Evolutionary conservation across 2,329 filamentous ascomycete species (phyloP), one percentile per base, ranked within the genome.

Genomic region (Aspergillus brunneoviolaceus): DNA sequence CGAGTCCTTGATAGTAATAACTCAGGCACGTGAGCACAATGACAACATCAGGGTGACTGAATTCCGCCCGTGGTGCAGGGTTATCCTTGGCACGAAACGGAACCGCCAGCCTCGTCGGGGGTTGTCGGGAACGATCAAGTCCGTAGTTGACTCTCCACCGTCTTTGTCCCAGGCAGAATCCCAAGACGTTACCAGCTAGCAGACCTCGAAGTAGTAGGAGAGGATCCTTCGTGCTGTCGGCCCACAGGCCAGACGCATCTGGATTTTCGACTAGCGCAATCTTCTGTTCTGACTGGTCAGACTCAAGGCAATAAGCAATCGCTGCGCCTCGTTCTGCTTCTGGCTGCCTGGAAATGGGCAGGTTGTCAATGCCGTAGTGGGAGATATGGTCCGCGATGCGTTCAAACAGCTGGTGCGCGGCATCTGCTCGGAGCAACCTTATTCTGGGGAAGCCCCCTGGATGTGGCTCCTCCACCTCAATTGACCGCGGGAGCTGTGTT

Each of bases 131-230:
- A 0, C 66, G 60, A 65, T 86, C 81, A 0, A 84, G 75, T 0
- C 88, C 87, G 60, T 87, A 91, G 57, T 89, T 82, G 0, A 91
- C 87, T 3, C 83, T 74, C 84, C 85, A 91, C 1, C 87, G 76
- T 65, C 89, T 90, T 14, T 82, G 72, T 0, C 74, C 71, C 0
- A 90, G 73, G 0, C 76, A 77, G 59, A 87, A 88, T 0, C 65
- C 65, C 0, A 90, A 65, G 0, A 90, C 75, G 0, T 85, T 82
- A 0, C 77, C 72, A 0, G 84, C 82, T 9, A 90, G 70, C 0
- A 90, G 76, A 0, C 88, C 75, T 2, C 73, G 62, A 6, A 75
- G 35, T 4, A 76, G 60, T 33, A 76, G 69, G 2, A 77, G 63
- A 1, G 63, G 53, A 4, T 49, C 51, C 51, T 0, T 63, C 61